These are phyloP conservation scores for Isatis tinctoria DNA, from an alignment of 345 rosid species.

Conservation along the genomic window DNA sequence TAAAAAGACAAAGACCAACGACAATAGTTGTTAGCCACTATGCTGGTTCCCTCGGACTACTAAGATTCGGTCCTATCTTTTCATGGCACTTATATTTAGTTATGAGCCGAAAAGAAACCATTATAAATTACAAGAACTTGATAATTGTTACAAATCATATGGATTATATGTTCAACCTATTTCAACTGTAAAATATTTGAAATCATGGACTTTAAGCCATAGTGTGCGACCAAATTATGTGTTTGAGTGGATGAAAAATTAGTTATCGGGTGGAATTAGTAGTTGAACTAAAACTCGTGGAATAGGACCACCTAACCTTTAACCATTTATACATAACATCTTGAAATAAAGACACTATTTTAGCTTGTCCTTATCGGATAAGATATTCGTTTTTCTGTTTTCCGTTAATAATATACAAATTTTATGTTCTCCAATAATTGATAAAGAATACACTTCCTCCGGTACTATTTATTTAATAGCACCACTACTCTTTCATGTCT, in stretches of 20 bases:
- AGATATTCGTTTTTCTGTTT: constrained; percentile 33
- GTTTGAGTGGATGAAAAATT: constrained; percentile 8
- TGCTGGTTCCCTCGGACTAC: not conserved
- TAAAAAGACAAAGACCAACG: not conserved
- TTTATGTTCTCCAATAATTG: constrained; percentile 18
- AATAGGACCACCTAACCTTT: constrained; percentile 18
- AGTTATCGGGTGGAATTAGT: constrained; percentile 9
- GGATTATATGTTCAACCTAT: too few species aligned
- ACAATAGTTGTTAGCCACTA: constrained; percentile 6
- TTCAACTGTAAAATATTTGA: not conserved
- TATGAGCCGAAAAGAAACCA: not conserved
- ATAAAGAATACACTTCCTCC: constrained; percentile 4
- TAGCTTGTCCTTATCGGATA: constrained; percentile 25
- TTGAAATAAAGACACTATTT: not conserved
- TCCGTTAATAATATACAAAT: constrained; percentile 18
- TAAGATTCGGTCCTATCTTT: not conserved
- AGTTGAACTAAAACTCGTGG: constrained; percentile 27
- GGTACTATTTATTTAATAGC: constrained; percentile 2
- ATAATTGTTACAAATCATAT: too few species aligned
- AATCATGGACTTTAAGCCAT: not conserved
- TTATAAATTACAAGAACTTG: not conserved
- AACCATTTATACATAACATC: constrained; percentile 1
- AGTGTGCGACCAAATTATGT: not conserved
- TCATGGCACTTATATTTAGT: not conserved
- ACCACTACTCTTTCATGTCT: constrained; percentile 34